A percentile compares a stretch with the other conserved stretches of the same genome.
These are phyloP conservation scores for Saitozyma sp. DNA, from an alignment of 768 basidiomycete genomes.

Conservation along the genomic window DNA sequence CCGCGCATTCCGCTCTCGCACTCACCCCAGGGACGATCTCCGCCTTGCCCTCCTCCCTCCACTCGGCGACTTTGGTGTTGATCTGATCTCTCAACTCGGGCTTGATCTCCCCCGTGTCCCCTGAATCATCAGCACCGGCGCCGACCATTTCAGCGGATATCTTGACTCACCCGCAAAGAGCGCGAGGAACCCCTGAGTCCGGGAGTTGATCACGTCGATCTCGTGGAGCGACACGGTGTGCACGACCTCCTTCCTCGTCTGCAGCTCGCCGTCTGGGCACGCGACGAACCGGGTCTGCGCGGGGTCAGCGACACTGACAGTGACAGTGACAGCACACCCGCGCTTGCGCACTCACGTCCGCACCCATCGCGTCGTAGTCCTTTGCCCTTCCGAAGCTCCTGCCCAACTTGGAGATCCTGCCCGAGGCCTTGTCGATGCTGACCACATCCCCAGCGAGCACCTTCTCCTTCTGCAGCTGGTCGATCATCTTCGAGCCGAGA, in stretches of 20 bases:
- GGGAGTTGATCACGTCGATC: constrained; percentile 98
- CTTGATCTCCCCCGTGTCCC: constrained; percentile 98
- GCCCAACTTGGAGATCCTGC: constrained; percentile 93
- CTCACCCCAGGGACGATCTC: constrained; percentile 92
- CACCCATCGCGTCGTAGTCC: constrained; percentile 99
- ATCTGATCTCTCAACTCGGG: constrained; percentile 95
- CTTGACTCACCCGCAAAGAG: constrained; percentile 57
- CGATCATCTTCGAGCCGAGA: constrained; percentile 98
- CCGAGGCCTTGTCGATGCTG: constrained; percentile 94
- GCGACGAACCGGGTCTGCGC: constrained; percentile 93
- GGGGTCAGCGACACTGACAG: background rate
- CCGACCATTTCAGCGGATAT: background rate
- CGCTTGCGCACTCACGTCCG: constrained; percentile 68
- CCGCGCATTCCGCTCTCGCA: constrained; percentile 22
- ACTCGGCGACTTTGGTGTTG: constrained; percentile 92
- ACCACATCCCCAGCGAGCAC: constrained; percentile 90
- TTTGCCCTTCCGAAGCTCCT: constrained; percentile 94
- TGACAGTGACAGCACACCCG: background rate
- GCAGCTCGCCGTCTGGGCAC: constrained; percentile 96
- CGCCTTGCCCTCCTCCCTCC: constrained; percentile 98
- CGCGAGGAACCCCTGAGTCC: constrained; percentile 97
- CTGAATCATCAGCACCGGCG: constrained; percentile 60
- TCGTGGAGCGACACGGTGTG: constrained; percentile 98
- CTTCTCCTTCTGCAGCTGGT: constrained; percentile 93
- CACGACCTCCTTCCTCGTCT: constrained; percentile 94